Conservation (phyloP, 106 monocot species). For the Apostasia ramifera region DNA sequence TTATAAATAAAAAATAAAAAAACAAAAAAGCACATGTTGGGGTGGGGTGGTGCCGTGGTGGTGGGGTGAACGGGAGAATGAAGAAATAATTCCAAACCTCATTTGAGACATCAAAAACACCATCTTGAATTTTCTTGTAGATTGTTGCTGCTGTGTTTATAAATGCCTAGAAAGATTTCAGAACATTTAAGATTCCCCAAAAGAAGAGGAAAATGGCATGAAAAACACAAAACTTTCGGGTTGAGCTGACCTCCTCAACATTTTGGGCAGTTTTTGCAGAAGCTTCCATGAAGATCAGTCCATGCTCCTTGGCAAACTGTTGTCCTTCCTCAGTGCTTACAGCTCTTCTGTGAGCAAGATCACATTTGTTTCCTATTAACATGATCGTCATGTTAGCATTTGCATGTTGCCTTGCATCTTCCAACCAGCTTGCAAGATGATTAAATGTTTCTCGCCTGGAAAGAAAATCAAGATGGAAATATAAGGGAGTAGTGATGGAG, state of each 20-base stretch:
- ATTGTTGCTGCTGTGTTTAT: constrained; percentile 30
- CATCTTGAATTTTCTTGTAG: constrained; percentile 29
- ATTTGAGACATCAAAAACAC: constrained; percentile 27
- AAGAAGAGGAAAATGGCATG: neutral
- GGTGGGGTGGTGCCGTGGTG: no score
- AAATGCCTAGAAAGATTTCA: constrained; percentile 15
- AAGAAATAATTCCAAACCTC: constrained; percentile 7
- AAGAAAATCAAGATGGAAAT: neutral
- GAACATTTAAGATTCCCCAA: constrained; percentile 12
- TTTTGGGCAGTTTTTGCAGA: constrained; percentile 33
- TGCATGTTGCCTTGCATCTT: constrained; percentile 35
- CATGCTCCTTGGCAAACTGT: constrained; percentile 31
- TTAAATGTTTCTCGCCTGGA: constrained; percentile 34
- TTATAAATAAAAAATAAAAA: no score
- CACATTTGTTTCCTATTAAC: constrained; percentile 26
- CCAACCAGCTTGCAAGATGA: constrained; percentile 33
- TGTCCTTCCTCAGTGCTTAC: constrained; percentile 31
- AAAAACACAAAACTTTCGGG: neutral
- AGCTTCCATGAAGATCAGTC: constrained; percentile 29
- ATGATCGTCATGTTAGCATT: constrained; percentile 32
- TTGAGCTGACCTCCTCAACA: constrained; percentile 16
- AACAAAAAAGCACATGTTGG: no score
- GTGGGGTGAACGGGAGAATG: no score
- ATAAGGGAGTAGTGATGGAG: neutral
- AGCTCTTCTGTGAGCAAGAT: constrained; percentile 25